A percentile compares a stretch with the other conserved stretches of the same genome.
phyloP scores from a whole-genome alignment of 164 flowering plant genomes.

The Brasenia schreberi region DNA sequence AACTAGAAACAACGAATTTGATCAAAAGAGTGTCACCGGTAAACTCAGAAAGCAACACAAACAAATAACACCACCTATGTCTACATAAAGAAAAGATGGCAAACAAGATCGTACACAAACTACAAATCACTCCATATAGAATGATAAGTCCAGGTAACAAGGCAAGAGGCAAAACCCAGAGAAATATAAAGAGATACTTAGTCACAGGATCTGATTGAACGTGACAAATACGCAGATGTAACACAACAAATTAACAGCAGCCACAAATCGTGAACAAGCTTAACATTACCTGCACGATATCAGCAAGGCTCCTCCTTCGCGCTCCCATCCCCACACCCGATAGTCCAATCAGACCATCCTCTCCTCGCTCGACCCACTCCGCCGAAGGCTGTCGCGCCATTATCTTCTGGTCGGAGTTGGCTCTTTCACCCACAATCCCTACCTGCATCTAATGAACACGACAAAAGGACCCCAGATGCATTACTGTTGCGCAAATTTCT shows the following conservation, averaged over 20 bases:
- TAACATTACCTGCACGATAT: slow-evolving; percentile 62
- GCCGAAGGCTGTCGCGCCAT: slow-evolving; percentile 31
- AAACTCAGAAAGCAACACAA: too few species aligned
- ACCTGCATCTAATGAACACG: slow-evolving; percentile 3
- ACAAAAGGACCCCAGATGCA: not conserved
- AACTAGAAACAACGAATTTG: not conserved
- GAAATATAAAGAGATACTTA: not conserved
- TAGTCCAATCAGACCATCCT: slow-evolving; percentile 26
- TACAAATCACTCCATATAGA: too few species aligned
- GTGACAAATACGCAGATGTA: not conserved
- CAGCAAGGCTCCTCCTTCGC: slow-evolving; percentile 73
- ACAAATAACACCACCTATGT: too few species aligned
- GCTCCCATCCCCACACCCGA: slow-evolving; percentile 39
- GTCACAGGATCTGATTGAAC: not conserved
- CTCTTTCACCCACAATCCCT: slow-evolving; percentile 19
- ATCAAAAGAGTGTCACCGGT: too few species aligned
- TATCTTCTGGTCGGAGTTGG: slow-evolving; percentile 27
- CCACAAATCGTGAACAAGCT: not conserved
- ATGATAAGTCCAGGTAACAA: not conserved
- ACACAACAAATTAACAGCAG: not conserved
- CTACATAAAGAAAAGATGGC: too few species aligned
- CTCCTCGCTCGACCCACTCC: slow-evolving; percentile 39
- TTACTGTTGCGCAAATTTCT: not conserved
- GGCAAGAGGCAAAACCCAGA: not conserved
- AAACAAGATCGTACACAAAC: too few species aligned